phyloP scores from a whole-genome alignment of 2,329 filamentous ascomycete species.

The Trichoderma sp. region DNA sequence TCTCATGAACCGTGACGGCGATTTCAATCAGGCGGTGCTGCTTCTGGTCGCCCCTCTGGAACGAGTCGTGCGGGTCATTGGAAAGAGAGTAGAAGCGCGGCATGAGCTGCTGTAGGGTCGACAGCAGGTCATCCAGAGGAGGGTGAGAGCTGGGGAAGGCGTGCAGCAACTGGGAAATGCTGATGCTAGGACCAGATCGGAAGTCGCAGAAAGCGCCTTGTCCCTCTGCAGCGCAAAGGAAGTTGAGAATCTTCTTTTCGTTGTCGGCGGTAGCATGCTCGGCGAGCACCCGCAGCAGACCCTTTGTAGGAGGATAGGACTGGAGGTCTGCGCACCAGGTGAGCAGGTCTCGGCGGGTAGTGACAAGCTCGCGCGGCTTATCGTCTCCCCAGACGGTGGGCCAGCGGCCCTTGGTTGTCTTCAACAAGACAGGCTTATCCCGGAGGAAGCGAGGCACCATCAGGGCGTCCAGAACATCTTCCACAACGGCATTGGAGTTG shows the following conservation, averaged over 20 bases:
- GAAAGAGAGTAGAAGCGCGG: conserved; percentile 98
- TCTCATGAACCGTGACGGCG: conserved; percentile 94
- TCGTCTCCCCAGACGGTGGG: conserved; percentile 98
- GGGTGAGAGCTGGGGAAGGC: conserved; percentile 93
- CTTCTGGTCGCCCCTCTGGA: conserved; percentile 66
- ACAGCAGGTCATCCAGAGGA: conserved; percentile 78
- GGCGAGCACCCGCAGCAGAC: conserved; percentile 78
- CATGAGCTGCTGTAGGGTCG: conserved; percentile 84
- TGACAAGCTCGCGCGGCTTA: conserved; percentile 77
- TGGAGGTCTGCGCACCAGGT: conserved; percentile 96
- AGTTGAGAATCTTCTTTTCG: conserved; percentile 87
- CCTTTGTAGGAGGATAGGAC: conserved; percentile 88
- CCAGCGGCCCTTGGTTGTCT: conserved; percentile 83
- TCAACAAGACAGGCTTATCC: conserved; percentile 78
- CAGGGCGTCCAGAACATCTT: conserved; percentile 80
- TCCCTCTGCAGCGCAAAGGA: conserved; percentile 84
- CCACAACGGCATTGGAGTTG: conserved; percentile 74
- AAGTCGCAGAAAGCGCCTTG: conserved; percentile 94
- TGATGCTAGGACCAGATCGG: conserved; percentile 83
- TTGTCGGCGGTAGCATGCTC: conserved; percentile 78
- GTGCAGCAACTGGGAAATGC: conserved; percentile 79
- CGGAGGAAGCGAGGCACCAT: conserved; percentile 79
- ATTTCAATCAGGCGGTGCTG: conserved; percentile 85
- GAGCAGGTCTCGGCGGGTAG: conserved; percentile 86
- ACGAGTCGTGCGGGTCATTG: conserved; percentile 85